These are phyloP conservation scores for Arthroderma uncinatum DNA, from an alignment of 2,329 filamentous ascomycete species.

Conservation along the genomic window DNA sequence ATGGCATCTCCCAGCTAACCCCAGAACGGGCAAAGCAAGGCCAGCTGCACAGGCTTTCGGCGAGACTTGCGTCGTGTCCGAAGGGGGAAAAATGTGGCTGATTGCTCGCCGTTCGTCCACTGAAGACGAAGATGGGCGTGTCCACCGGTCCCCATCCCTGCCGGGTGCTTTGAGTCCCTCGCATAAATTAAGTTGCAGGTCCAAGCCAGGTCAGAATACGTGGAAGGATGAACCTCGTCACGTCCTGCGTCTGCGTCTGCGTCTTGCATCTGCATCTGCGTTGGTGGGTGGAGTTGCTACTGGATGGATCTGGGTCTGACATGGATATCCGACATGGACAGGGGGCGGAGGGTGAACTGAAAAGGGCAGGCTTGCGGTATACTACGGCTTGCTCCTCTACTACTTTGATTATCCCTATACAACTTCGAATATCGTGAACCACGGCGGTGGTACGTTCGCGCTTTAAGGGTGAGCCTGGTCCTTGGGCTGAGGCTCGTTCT, in stretches of 20 bases:
- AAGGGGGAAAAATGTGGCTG: neutral
- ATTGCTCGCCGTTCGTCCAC: neutral
- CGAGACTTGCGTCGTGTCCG: neutral
- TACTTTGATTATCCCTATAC: no score
- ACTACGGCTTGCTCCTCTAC: neutral
- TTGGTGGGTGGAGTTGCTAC: neutral
- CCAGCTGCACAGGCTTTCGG: neutral
- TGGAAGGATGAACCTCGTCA: constrained; percentile 4
- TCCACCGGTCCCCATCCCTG: neutral
- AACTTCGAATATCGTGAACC: neutral
- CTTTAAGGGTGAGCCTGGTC: neutral
- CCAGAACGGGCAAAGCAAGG: constrained; percentile 1
- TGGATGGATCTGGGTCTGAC: neutral
- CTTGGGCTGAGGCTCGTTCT: constrained; percentile 2
- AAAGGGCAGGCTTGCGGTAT: neutral
- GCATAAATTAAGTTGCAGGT: constrained; percentile 5
- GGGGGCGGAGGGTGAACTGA: neutral
- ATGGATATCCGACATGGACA: neutral
- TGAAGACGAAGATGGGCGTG: neutral
- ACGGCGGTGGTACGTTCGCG: neutral
- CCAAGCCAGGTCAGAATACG: neutral
- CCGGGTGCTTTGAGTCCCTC: neutral
- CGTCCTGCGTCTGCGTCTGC: neutral
- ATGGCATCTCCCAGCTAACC: neutral
- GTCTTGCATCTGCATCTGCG: neutral